phyloP scores from a whole-genome alignment of 2,329 filamentous ascomycete species.

The Neoascochyta sp. region DNA sequence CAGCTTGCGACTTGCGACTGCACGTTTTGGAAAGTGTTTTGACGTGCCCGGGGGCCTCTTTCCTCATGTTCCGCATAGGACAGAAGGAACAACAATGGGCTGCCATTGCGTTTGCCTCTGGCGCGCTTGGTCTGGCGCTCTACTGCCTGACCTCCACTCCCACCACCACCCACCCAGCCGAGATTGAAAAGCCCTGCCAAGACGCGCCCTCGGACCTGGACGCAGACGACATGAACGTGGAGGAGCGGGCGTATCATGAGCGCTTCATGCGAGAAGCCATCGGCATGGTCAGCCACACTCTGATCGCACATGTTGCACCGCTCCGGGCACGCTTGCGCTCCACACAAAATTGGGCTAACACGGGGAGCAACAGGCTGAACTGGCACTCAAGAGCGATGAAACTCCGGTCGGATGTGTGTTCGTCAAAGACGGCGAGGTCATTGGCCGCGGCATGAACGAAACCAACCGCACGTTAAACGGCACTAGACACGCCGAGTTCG shows the following conservation, averaged over 20 bases:
- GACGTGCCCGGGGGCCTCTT: constrained; percentile 15
- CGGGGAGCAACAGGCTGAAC: constrained; percentile 65
- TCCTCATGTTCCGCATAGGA: constrained; percentile 16
- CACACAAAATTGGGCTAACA: constrained; percentile 21
- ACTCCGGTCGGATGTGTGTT: constrained; percentile 96
- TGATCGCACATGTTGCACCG: constrained; percentile 3
- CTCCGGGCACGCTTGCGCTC: constrained; percentile 4
- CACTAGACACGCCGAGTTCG: constrained; percentile 91
- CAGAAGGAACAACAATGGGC: constrained; percentile 21
- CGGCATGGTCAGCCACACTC: constrained; percentile 62
- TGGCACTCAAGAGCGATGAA: constrained; percentile 77
- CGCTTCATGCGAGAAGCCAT: constrained; percentile 82
- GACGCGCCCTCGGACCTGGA: constrained; percentile 21
- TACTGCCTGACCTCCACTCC: constrained; percentile 11
- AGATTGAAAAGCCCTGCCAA: constrained; percentile 22
- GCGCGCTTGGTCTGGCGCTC: constrained; percentile 19
- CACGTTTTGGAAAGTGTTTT: constrained; percentile 18
- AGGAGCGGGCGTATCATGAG: constrained; percentile 50
- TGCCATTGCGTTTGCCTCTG: constrained; percentile 16
- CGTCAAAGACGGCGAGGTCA: constrained; percentile 72
- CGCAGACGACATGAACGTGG: constrained; percentile 28
- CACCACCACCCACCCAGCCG: constrained; percentile 8
- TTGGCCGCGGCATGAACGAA: constrained; percentile 92
- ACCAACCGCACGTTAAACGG: constrained; percentile 63
- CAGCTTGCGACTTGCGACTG: no score